Base-by-base conservation (phyloP, 2,329 filamentous ascomycete species). In the Aspergillus texensis region DNA sequence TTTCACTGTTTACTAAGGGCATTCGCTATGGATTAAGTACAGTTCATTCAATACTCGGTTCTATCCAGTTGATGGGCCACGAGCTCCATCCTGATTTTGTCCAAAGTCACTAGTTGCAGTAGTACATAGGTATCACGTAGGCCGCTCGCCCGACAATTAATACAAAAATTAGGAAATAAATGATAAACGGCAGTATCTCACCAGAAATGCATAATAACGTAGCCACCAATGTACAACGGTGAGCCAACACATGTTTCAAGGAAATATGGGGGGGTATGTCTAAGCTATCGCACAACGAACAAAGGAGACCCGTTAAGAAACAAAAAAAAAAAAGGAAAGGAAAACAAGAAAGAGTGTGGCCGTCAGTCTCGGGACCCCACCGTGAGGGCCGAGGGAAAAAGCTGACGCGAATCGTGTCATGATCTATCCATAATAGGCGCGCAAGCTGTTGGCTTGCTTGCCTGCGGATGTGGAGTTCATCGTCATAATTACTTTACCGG, bases 401-500 rank as follows among this genome's bases (percentile, higher is more conserved):
- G 62, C 56, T 24, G 32, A 54, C 52, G 24, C 19, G 24, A 45
- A 48, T 54, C 46, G 16, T 45, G 30, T 43, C 14, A 28, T 45
- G 30, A 61, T 56, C 50, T 26, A 61, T 55, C 50, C 48, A 30
- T 45, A n/a, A 61, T n/a, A n/a, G 26, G 28, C 39, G 21, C 28
- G 39, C 30, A 55, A 55, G n/a, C 9, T n/a, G 16, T 9, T 52
- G 32, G 16, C 16, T 32, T 52, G 48, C 19, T 11, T 32, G 48
- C 48, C 28, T 19, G 16, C 10, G 48, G 48, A 32, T 32, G 24
- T 14, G 19, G 48, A 16, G 28, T 19, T 52, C 28, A 21, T 32
- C 21, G 16, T 52, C 41, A 45, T 39, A 46, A 46, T 3, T 16
- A 10, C 45, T 19, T 71, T 58, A 78, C 66, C 76, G 75, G 54